Conservation (phyloP, 2,329 filamentous ascomycete species). For the Clonostachys rhizophaga region DNA sequence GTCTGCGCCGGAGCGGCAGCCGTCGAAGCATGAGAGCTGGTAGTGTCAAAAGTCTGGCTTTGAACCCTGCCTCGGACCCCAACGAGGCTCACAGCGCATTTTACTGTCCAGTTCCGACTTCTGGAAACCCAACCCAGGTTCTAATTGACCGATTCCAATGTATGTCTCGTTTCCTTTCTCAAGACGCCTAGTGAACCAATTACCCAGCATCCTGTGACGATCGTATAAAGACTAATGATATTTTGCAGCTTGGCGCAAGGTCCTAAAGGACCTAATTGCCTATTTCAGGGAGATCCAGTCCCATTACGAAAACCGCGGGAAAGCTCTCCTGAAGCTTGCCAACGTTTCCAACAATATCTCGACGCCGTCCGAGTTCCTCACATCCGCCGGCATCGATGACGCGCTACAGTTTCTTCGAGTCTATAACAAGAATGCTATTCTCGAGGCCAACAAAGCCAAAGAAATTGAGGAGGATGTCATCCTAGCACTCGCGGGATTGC, state of each 20-base stretch:
- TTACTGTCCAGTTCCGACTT: slow-evolving; percentile 82
- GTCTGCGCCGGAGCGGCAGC: slow-evolving; percentile 75
- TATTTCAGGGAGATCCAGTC: slow-evolving; percentile 91
- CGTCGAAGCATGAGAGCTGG: slow-evolving; percentile 78
- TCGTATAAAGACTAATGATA: neutral
- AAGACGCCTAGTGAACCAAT: neutral
- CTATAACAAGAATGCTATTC: slow-evolving; percentile 76
- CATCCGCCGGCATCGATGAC: slow-evolving; percentile 81
- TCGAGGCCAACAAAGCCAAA: slow-evolving; percentile 80
- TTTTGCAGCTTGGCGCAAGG: slow-evolving; percentile 78
- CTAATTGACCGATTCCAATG: slow-evolving; percentile 86
- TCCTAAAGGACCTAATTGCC: slow-evolving; percentile 88
- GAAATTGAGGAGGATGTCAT: slow-evolving; percentile 93
- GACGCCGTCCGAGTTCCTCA: slow-evolving; percentile 71
- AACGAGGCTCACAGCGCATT: slow-evolving; percentile 80
- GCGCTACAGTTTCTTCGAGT: slow-evolving; percentile 74
- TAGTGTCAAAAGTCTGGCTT: slow-evolving; percentile 75
- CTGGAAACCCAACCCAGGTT: slow-evolving; percentile 81
- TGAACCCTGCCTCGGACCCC: slow-evolving; percentile 64
- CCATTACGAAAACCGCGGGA: slow-evolving; percentile 82
- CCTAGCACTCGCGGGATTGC: slow-evolving; percentile 75
- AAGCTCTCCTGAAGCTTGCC: slow-evolving; percentile 75
- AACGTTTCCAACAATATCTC: slow-evolving; percentile 79
- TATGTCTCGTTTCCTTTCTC: slow-evolving; percentile 30
- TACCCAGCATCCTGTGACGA: neutral